Base-by-base conservation (phyloP, 495 filamentous ascomycete species). In the Tuber indicum region DNA sequence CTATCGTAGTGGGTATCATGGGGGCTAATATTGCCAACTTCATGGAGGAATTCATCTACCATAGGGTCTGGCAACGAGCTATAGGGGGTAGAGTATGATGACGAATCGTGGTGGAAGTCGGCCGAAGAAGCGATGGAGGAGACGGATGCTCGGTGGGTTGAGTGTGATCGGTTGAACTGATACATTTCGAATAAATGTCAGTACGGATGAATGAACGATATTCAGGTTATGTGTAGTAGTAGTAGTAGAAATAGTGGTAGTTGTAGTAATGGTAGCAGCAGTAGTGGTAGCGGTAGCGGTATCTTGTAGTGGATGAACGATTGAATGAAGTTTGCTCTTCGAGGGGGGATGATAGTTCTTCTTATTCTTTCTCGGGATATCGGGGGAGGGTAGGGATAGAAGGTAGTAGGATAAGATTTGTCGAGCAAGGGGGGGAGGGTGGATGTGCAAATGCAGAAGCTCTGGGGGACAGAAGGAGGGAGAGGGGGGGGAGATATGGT, bases 41-140 rank as follows among this genome's bases (percentile, higher is more conserved):
- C 73, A 19, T 74, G 78, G 32, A 80, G 47, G 45, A 80, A 76
- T 23, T 80, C 77, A 39, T 80, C 78, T 9, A 80, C 77, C 77
- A 79, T 78, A 43, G 77, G 76, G 45, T 79, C 77, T 42, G 76
- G 72, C 26, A 79, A 32, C 23, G 77, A 70, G 0, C 62, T 72
- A n/a, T 80, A 80, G 7, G 78, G 74, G 17, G 77, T 76, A 26
- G 78, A 72, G 46, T 80, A 80, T 36, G 74, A 41, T 16, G 78
- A 70, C 0, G 76, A 75, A 19, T 69, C 62, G 49, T 74, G 71
- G 26, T 52, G 72, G 74, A 76, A 80, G n/a, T 73, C 58, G 69
- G 77, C 46, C 4, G 78, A 76, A 9, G 77, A 80, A 7, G 62
- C 39, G 49, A 39, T 74, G 12, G 78, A 76, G 44, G 71, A 73